A percentile compares a stretch with the other conserved stretches of the same genome.
Conservation (phyloP, 1,284 basidiomycete genomes). For the Ustilago esculenta region DNA sequence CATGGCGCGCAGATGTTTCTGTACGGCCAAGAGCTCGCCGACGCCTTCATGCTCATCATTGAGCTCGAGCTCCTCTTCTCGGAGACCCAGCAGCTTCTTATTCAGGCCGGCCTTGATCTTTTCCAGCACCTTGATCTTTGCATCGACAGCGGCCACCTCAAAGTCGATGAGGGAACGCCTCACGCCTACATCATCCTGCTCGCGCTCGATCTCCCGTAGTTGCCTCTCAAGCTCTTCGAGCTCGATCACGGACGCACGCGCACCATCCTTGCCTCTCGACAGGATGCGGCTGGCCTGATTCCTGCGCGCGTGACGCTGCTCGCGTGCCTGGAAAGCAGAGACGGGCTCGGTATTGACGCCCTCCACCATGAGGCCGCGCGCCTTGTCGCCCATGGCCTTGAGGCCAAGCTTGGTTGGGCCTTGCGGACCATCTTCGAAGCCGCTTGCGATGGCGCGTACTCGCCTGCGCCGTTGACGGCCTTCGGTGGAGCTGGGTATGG, state of each 20-base stretch:
- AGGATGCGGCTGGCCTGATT: slow-evolving; percentile 43
- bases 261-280: slow-evolving; percentile 45
- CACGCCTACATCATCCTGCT: slow-evolving; percentile 59
- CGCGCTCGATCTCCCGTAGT: slow-evolving; percentile 57
- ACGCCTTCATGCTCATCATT: slow-evolving; percentile 75
- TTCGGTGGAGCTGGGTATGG: slow-evolving; percentile 57
- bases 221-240: slow-evolving; percentile 63
- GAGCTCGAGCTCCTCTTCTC: slow-evolving; percentile 94
- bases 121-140: slow-evolving; percentile 75
- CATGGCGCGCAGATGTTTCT: slow-evolving; percentile 61
- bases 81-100: slow-evolving; percentile 82
- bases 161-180: slow-evolving; percentile 47
- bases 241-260: slow-evolving; percentile 29
- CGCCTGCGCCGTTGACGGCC: slow-evolving; percentile 54
- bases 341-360: slow-evolving; percentile 31
- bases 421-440: slow-evolving; percentile 43
- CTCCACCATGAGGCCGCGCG: slow-evolving; percentile 57
- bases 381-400: slow-evolving; percentile 58
- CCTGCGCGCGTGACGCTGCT: slow-evolving; percentile 45
- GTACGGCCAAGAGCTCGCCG: slow-evolving; percentile 57
- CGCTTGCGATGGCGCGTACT: slow-evolving; percentile 49
- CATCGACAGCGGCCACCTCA: slow-evolving; percentile 54
- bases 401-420: slow-evolving; percentile 54
- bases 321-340: slow-evolving; percentile 43
- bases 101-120: slow-evolving; percentile 82